phyloP scores from a whole-genome alignment of 2,329 filamentous ascomycete genomes.

The Neonectria neomacrospora region DNA sequence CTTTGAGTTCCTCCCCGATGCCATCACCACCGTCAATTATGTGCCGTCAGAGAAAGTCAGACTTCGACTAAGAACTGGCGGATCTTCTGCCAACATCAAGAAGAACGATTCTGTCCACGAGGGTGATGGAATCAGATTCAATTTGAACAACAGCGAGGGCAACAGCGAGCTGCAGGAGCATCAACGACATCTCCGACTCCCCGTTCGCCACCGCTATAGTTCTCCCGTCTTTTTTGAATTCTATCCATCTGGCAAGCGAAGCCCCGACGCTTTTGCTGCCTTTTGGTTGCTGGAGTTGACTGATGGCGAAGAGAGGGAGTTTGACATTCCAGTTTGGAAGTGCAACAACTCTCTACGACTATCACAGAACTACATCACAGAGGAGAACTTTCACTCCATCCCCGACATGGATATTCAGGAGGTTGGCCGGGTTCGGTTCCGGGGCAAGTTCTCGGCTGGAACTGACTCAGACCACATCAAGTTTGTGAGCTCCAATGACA shows the following conservation, averaged over 20 bases:
- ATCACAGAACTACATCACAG: constrained; percentile 92
- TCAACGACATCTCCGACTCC: constrained; percentile 69
- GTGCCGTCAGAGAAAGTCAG: constrained; percentile 75
- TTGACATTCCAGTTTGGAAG: constrained; percentile 92
- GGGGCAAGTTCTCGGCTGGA: constrained; percentile 85
- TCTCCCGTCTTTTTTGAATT: constrained; percentile 93
- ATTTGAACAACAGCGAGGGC: constrained; percentile 57
- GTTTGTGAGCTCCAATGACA: constrained; percentile 88
- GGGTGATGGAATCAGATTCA: constrained; percentile 62
- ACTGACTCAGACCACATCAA: constrained; percentile 86
- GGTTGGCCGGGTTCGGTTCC: constrained; percentile 84
- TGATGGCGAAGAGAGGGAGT: constrained; percentile 79
- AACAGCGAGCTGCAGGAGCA: constrained; percentile 44
- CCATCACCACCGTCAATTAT: constrained; percentile 73
- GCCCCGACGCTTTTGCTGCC: constrained; percentile 78
- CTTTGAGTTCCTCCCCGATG: constrained; percentile 83
- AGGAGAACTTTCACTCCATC: constrained; percentile 75
- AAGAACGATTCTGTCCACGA: constrained; percentile 71
- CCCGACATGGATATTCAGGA: constrained; percentile 82
- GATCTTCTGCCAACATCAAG: constrained; percentile 77
- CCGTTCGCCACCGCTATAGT: constrained; percentile 90
- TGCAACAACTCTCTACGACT: constrained; percentile 80
- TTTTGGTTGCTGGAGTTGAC: constrained; percentile 88
- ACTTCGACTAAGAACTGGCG: constrained; percentile 84
- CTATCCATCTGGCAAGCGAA: constrained; percentile 74